These are phyloP conservation scores for Botrytis sinoallii DNA, from an alignment of 2,329 filamentous ascomycete species.

Conservation along the genomic window DNA sequence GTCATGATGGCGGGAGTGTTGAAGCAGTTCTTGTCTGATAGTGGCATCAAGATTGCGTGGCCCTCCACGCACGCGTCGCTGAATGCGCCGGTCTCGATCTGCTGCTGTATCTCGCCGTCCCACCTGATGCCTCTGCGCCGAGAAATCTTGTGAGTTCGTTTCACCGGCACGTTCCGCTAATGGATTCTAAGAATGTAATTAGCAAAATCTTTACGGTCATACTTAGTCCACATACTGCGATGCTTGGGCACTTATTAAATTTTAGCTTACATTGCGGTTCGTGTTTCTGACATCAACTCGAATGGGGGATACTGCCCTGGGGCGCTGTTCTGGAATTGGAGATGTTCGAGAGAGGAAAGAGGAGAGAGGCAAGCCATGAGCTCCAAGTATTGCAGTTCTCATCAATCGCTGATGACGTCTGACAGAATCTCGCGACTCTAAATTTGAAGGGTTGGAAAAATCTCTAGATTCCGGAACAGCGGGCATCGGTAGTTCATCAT, in stretches of 20 bases:
- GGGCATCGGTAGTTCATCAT: slow-evolving; percentile 32
- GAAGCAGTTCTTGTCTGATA: not conserved
- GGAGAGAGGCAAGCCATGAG: slow-evolving; percentile 29
- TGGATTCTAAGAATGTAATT: not conserved
- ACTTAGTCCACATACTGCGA: not conserved
- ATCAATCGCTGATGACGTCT: slow-evolving; percentile 20
- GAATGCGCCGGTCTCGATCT: not conserved
- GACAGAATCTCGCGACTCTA: slow-evolving; percentile 23
- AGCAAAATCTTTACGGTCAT: not conserved
- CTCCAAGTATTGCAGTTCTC: slow-evolving; percentile 26
- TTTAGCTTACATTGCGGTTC: not conserved
- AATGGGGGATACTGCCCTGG: slow-evolving; percentile 11
- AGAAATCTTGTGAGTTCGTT: not conserved
- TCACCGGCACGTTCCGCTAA: not conserved
- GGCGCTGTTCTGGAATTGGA: not conserved
- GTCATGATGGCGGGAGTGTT: not conserved
- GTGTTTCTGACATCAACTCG: not conserved
- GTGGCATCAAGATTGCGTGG: not conserved
- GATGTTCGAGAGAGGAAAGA: slow-evolving; percentile 22
- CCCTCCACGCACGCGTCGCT: not conserved
- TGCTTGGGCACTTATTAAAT: not conserved
- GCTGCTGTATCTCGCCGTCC: not conserved
- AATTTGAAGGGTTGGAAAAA: slow-evolving; percentile 22
- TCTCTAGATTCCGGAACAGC: slow-evolving; percentile 33
- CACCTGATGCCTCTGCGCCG: not conserved